phyloP scores from a whole-genome alignment of 169 alveolate genomes.

The Eimeria praecox region DNA sequence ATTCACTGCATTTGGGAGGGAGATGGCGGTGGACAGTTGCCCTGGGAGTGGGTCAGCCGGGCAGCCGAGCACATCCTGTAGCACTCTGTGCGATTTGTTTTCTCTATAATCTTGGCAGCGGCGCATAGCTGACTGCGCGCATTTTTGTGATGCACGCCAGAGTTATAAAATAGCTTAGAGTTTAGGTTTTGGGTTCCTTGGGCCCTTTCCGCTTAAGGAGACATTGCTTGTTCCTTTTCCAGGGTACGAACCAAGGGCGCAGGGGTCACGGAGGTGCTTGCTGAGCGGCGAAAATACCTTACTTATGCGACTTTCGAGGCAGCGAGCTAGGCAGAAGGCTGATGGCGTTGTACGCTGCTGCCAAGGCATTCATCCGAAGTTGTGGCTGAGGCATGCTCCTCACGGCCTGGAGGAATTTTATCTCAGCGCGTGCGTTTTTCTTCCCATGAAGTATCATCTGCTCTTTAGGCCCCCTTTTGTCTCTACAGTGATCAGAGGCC shows the following conservation, averaged over 20 bases:
- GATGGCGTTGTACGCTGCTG: neutral
- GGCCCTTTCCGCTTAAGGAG: neutral
- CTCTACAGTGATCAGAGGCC: neutral
- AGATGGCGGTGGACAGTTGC: neutral
- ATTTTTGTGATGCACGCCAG: neutral
- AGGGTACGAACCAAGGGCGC: neutral
- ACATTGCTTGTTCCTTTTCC: neutral
- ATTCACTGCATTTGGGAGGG: neutral
- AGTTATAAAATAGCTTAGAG: neutral
- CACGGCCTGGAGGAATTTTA: neutral
- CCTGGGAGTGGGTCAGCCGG: neutral
- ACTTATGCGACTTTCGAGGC: neutral
- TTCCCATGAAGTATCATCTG: neutral
- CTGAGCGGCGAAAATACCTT: neutral
- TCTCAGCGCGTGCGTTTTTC: conserved; percentile 1
- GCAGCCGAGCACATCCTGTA: neutral
- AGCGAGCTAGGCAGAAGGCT: neutral
- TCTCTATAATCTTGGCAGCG: neutral
- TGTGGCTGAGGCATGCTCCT: neutral
- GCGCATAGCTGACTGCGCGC: neutral
- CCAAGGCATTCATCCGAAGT: neutral
- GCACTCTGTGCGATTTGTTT: neutral
- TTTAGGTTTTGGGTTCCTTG: neutral
- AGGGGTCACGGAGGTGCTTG: neutral
- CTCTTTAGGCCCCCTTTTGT: neutral